Base-by-base conservation (phyloP, 495 filamentous ascomycete species). In the Hyaloscypha bicolor region DNA sequence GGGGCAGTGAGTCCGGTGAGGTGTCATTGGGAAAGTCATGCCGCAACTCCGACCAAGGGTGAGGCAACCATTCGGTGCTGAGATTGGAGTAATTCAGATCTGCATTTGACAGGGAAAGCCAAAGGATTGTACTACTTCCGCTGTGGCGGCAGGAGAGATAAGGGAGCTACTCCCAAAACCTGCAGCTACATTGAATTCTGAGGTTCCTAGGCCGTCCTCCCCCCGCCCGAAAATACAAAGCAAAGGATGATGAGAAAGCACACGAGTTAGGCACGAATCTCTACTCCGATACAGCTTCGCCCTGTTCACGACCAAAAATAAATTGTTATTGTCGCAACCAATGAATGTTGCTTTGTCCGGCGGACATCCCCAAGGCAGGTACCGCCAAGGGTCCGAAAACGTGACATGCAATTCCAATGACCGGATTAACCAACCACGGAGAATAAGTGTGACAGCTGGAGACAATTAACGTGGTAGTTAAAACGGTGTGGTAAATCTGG, bases 331-430 rank as follows among this genome's bases (percentile, higher is more conserved):
- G 53, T 56, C n/a, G n/a, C 53, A 14, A 31, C 21, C 22, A 56
- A 29, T 31, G 8, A 29, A 31, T 56, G 29, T 56, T 37, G 11
- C 53, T 29, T 56, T 56, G 53, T 56, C 53, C 53, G 53, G 9
- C 53, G 53, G 53, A 56, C 53, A 56, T 56, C 53, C 53, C 53
- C 53, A 56, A 14, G 42, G 3, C 42, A 48, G 42, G 42, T 48
- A 48, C 42, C 42, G 42, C 42, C 42, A 48, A 48, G 42, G 42
- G 42, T 48, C 42, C 42, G 42, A 48, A 48, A 48, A 48, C 42
- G 42, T 48, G 42, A 48, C 42, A 14, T 48, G 42, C 42, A 48
- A 14, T 48, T 14, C 42, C 16, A 48, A 48, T 4, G 42, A 19
- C 9, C 42, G 9, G 42, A 48, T 19, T 48, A 48, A 48, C 42